A percentile compares a stretch with the other conserved stretches of the same genome.
Conservation (phyloP, 306 rosid genomes). For the Trifolium fragiferum region DNA sequence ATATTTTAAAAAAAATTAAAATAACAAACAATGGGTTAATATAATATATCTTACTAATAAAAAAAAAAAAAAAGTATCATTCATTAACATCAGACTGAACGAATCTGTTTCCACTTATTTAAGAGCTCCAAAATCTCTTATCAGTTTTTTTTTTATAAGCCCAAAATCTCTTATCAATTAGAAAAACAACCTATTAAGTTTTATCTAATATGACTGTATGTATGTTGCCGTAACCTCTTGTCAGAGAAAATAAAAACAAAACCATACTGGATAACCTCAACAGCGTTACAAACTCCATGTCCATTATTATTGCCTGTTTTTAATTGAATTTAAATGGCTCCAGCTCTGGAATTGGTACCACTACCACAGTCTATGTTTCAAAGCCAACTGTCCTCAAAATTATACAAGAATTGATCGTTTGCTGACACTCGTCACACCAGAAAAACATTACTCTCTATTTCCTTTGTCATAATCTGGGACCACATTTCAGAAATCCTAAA, state of each 20-base stretch:
- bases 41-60: too few species aligned
- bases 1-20: too few species aligned
- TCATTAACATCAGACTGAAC: too few species aligned
- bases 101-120: too few species aligned
- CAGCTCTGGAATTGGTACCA: neutral
- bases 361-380: neutral
- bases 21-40: too few species aligned
- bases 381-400: constrained; percentile 11
- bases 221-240: neutral
- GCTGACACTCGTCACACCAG: neutral
- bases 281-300: neutral
- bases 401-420: neutral
- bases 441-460: neutral
- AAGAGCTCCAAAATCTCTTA: too few species aligned
- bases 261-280: neutral
- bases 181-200: too few species aligned
- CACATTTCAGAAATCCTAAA: constrained; percentile 1
- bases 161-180: too few species aligned
- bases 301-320: neutral
- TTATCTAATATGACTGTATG: too few species aligned
- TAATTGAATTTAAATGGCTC: neutral
- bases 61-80: too few species aligned
- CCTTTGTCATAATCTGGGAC: constrained; percentile 5
- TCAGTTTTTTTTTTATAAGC: too few species aligned
- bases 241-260: neutral